A percentile compares a stretch with the other conserved stretches of the same genome.
These are phyloP conservation scores for Mayamaea pseudoterrestris DNA, from an alignment of 108 stramenopile genomes.

Conservation along the genomic window DNA sequence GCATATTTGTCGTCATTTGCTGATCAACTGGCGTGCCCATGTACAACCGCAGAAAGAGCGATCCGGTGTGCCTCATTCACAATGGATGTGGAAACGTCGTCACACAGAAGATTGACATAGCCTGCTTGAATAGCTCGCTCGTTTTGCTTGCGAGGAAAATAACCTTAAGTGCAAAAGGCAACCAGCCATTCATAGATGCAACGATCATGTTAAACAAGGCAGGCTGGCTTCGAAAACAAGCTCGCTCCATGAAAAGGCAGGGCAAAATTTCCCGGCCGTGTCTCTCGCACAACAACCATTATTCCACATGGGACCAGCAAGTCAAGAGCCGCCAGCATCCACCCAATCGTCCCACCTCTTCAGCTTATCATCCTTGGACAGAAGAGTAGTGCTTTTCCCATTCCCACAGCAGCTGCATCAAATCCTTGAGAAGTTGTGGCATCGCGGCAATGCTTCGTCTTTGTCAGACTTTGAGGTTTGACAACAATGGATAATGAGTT, in stretches of 20 bases:
- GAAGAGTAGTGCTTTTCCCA: slow-evolving; percentile 24
- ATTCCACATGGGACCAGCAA: slow-evolving; percentile 23
- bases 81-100: slow-evolving; percentile 20
- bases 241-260: slow-evolving; percentile 13
- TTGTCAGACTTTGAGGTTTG: too few species aligned
- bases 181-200: slow-evolving; percentile 31
- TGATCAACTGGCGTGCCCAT: too few species aligned
- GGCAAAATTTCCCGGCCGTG: slow-evolving; percentile 10
- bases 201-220: slow-evolving; percentile 9
- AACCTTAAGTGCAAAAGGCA: slow-evolving; percentile 39
- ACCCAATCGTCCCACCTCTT: slow-evolving; percentile 25
- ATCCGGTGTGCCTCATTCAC: slow-evolving; percentile 43
- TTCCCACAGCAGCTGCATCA: slow-evolving; percentile 19
- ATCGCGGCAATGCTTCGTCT: too few species aligned
- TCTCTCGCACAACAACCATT: slow-evolving; percentile 22
- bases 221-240: slow-evolving; percentile 6
- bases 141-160: slow-evolving; percentile 26
- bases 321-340: slow-evolving; percentile 37
- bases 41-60: slow-evolving; percentile 58
- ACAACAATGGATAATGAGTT: too few species aligned
- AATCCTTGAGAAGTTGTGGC: slow-evolving; percentile 15
- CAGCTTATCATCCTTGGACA: slow-evolving; percentile 9
- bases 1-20: too few species aligned
- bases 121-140: slow-evolving; percentile 22
- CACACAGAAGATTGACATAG: slow-evolving; percentile 12